Conservation (phyloP, 352 stramenopile genomes). For the Thalassiosira livingstoniorum region DNA sequence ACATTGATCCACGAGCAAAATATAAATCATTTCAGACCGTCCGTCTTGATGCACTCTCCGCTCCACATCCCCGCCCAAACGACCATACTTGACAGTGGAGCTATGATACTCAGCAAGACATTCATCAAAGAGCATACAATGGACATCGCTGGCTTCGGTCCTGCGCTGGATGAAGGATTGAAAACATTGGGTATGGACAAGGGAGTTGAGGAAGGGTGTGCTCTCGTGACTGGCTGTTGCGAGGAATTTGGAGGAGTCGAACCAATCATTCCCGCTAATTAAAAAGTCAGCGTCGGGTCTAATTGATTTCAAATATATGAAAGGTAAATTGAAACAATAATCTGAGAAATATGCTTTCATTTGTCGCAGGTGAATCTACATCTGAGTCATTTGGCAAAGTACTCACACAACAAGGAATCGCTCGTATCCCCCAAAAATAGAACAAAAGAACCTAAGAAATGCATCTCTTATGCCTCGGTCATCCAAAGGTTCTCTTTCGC, state of each 20-base stretch:
- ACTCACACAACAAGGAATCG: constrained; percentile 80
- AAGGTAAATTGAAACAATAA: too few species aligned
- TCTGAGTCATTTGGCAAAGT: too few species aligned
- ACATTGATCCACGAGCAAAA: constrained; percentile 81
- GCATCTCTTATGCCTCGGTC: constrained; percentile 81
- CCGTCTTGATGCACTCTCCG: constrained; percentile 23
- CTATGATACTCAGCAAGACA: constrained; percentile 81
- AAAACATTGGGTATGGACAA: constrained; percentile 83
- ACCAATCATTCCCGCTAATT: constrained; percentile 83
- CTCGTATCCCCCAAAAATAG: constrained; percentile 81
- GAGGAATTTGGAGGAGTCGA: constrained; percentile 81
- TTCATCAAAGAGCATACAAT: constrained; percentile 84
- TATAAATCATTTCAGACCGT: constrained; percentile 57
- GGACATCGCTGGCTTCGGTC: constrained; percentile 83
- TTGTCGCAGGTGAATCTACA: too few species aligned
- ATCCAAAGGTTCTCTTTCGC: constrained; percentile 66
- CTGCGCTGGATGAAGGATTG: constrained; percentile 83
- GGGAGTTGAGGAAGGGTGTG: constrained; percentile 60
- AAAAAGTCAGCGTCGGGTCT: constrained; percentile 82
- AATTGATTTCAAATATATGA: too few species aligned
- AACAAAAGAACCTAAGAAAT: constrained; percentile 84
- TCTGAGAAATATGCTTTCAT: too few species aligned
- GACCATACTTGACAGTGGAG: constrained; percentile 71
- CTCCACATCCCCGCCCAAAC: constrained; percentile 71
- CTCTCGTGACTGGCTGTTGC: constrained; percentile 59